Percentiles rank a stretch among this genome's conserved stretches.
Conservation (phyloP, 2,329 filamentous ascomycete species). For the Pseudocercospora musae region DNA sequence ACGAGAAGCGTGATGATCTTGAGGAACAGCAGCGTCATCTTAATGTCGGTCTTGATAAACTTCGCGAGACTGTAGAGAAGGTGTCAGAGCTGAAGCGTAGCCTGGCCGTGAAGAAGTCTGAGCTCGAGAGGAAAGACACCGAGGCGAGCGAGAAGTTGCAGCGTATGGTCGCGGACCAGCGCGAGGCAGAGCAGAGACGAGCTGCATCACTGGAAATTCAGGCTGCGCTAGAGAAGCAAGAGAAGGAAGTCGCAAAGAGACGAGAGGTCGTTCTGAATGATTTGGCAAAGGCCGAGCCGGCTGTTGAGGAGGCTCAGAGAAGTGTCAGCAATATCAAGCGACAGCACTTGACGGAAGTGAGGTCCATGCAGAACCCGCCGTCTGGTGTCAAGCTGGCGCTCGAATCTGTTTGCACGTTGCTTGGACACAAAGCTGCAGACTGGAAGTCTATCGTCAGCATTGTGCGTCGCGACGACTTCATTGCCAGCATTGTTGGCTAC, state of each 20-base stretch:
- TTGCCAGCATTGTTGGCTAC: slow-evolving; percentile 95
- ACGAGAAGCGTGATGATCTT: slow-evolving; percentile 95
- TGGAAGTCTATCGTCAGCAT: slow-evolving; percentile 92
- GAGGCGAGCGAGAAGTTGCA: slow-evolving; percentile 97
- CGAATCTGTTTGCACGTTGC: slow-evolving; percentile 91
- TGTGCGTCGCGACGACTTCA: slow-evolving; percentile 91
- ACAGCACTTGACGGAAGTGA: slow-evolving; percentile 93
- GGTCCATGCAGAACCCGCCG: slow-evolving; percentile 93
- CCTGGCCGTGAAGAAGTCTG: slow-evolving; percentile 88
- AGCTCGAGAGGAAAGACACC: slow-evolving; percentile 87
- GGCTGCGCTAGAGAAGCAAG: slow-evolving; percentile 79
- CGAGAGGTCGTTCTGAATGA: slow-evolving; percentile 82
- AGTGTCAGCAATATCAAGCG: slow-evolving; percentile 98
- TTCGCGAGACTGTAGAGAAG: slow-evolving; percentile 95
- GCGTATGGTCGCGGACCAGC: slow-evolving; percentile 94
- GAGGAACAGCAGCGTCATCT: slow-evolving; percentile 98
- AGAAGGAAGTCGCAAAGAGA: slow-evolving; percentile 78
- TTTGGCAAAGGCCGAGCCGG: slow-evolving; percentile 86
- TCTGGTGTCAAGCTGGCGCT: slow-evolving; percentile 85
- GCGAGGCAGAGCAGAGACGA: slow-evolving; percentile 89
- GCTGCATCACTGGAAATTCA: slow-evolving; percentile 85
- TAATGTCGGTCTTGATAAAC: slow-evolving; percentile 95
- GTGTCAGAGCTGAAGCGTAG: slow-evolving; percentile 87
- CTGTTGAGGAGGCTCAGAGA: slow-evolving; percentile 86
- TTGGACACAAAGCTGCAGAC: slow-evolving; percentile 83